phyloP scores from a whole-genome alignment of 495 filamentous ascomycete species.

The Tuber magnatum region DNA sequence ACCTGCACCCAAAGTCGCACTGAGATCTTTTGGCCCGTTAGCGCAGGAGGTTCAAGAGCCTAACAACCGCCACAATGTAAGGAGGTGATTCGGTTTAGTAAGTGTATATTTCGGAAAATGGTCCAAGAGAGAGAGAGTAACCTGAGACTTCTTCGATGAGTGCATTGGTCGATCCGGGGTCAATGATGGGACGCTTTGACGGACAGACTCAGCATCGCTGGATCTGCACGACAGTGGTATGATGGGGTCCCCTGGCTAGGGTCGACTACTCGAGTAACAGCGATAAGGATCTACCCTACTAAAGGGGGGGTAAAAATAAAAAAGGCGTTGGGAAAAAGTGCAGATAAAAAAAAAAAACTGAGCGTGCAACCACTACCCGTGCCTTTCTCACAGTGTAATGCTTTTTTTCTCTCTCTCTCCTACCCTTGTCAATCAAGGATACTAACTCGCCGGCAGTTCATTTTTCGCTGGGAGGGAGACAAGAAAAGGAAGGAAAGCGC shows the following conservation, averaged over 20 bases:
- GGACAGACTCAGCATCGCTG: neutral
- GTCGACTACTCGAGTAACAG: neutral
- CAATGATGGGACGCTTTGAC: neutral
- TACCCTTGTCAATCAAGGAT: neutral
- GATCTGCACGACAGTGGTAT: neutral
- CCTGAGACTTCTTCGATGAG: neutral
- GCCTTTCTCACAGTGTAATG: neutral
- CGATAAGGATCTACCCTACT: neutral
- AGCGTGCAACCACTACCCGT: neutral
- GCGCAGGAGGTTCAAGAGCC: neutral
- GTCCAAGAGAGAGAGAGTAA: neutral
- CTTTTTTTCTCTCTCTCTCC: neutral
- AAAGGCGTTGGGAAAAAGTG: neutral
- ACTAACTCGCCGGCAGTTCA: neutral
- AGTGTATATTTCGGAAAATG: neutral
- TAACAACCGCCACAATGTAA: neutral
- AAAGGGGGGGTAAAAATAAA: neutral
- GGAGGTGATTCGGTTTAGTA: neutral
- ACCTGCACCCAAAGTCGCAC: neutral
- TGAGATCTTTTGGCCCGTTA: neutral
- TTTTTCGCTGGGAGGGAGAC: neutral
- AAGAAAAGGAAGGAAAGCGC: neutral
- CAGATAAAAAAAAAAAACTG: neutral
- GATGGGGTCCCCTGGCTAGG: neutral
- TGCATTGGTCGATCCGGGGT: slow-evolving; percentile 4